Conservation (phyloP, 768 basidiomycete species). For the Gloeophyllum trabeum region DNA sequence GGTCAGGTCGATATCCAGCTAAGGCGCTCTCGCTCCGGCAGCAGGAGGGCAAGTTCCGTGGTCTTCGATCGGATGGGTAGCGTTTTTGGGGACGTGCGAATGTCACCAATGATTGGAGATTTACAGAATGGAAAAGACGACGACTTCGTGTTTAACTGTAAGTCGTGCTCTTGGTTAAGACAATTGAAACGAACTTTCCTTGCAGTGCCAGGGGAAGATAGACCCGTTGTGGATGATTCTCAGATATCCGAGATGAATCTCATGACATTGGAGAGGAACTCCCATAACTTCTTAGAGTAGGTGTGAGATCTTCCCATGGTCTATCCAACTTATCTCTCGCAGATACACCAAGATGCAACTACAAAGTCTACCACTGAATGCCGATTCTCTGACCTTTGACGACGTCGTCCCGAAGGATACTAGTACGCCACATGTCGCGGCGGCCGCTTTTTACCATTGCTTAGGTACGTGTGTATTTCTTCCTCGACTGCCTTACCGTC, state of each 20-base stretch:
- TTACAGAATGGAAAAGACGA: conserved; percentile 26
- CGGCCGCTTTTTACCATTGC: conserved; percentile 79
- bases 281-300: conserved; percentile 73
- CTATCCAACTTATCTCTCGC: conserved; percentile 1
- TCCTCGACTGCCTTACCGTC: neutral
- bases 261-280: conserved; percentile 60
- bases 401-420: conserved; percentile 52
- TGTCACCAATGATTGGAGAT: neutral
- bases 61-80: too few species aligned
- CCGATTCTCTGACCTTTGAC: conserved; percentile 45
- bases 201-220: conserved; percentile 18
- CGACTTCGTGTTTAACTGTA: conserved; percentile 62
- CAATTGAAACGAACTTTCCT: neutral
- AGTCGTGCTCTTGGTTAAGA: too few species aligned
- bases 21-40: conserved; percentile 34
- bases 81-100: conserved; percentile 12
- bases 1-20: conserved; percentile 42
- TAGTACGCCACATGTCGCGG: conserved; percentile 68
- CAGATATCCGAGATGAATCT: conserved; percentile 46
- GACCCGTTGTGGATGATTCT: conserved; percentile 25
- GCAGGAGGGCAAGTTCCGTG: conserved; percentile 49
- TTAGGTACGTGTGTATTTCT: conserved; percentile 37
- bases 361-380: conserved; percentile 38
- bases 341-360: conserved; percentile 77
- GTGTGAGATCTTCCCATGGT: conserved; percentile 14